A percentile compares a stretch with the other conserved stretches of the same genome.
Conservation (phyloP, 345 rosid species). For the rapeseed (Brassica napus) region DNA sequence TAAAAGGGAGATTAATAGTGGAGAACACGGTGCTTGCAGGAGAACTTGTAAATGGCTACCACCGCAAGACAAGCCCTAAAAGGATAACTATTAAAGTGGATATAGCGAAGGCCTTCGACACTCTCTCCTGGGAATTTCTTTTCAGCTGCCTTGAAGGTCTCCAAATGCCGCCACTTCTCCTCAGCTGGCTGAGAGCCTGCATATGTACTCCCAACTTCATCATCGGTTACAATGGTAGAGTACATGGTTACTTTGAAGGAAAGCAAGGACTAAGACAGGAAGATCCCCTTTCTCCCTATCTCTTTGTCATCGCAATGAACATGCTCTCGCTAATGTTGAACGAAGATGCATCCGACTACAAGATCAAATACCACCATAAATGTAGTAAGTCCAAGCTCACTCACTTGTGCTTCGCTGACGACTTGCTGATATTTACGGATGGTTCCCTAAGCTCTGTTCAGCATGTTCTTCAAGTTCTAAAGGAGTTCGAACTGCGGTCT, state of each 20-base stretch:
- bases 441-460: not conserved
- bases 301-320: not conserved
- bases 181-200: not conserved
- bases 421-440: not conserved
- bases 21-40: not conserved
- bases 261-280: not conserved
- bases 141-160: not conserved
- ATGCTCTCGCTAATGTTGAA: not conserved
- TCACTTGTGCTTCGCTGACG: not conserved
- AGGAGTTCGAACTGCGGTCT: not conserved
- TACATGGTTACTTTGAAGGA: not conserved
- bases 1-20: not conserved
- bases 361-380: not conserved
- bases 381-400: not conserved
- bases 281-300: not conserved
- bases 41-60: not conserved
- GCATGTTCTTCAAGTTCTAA: not conserved
- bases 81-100: not conserved
- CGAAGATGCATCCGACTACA: not conserved
- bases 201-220: not conserved
- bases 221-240: not conserved
- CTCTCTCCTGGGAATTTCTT: not conserved
- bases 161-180: not conserved
- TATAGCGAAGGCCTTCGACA: not conserved
- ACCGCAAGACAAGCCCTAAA: not conserved